These are phyloP conservation scores for Colletotrichum phormii DNA, from an alignment of 2,329 filamentous ascomycete genomes.

Conservation along the genomic window DNA sequence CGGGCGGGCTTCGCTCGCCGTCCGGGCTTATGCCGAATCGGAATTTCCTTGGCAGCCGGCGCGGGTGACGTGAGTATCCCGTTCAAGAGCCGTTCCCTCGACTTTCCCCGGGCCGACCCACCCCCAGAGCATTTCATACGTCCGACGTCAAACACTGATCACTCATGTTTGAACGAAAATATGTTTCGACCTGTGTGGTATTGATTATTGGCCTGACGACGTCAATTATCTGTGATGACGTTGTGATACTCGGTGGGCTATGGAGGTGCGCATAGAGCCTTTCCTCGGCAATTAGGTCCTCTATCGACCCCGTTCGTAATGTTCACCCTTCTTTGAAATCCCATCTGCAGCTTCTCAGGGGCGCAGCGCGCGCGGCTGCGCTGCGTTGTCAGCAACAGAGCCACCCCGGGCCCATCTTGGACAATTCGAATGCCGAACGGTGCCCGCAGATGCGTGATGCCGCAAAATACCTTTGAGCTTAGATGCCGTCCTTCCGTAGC, in stretches of 20 bases:
- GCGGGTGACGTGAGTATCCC: not conserved
- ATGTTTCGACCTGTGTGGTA: not conserved
- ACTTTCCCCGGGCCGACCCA: not conserved
- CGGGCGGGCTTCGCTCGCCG: constrained; percentile 5
- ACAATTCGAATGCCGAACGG: too few relatives aligned
- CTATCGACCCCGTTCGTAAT: not conserved
- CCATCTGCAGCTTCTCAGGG: not conserved
- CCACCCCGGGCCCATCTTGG: not conserved
- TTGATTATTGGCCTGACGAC: not conserved
- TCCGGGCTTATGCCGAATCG: constrained; percentile 18
- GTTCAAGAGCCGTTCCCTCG: constrained; percentile 1
- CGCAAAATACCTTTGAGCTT: not conserved
- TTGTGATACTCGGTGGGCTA: not conserved
- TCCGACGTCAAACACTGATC: not conserved
- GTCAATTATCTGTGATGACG: not conserved
- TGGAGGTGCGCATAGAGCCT: not conserved
- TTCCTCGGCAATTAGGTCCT: not conserved
- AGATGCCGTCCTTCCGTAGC: not conserved
- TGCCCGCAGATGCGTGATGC: not conserved
- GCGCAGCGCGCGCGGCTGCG: not conserved
- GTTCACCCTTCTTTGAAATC: not conserved
- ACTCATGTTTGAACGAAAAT: not conserved
- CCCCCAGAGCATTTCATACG: not conserved
- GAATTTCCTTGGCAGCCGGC: constrained; percentile 1
- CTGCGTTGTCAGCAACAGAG: not conserved